phyloP scores from a whole-genome alignment of 805 yeast species.

The Candida vartiovaarae region DNA sequence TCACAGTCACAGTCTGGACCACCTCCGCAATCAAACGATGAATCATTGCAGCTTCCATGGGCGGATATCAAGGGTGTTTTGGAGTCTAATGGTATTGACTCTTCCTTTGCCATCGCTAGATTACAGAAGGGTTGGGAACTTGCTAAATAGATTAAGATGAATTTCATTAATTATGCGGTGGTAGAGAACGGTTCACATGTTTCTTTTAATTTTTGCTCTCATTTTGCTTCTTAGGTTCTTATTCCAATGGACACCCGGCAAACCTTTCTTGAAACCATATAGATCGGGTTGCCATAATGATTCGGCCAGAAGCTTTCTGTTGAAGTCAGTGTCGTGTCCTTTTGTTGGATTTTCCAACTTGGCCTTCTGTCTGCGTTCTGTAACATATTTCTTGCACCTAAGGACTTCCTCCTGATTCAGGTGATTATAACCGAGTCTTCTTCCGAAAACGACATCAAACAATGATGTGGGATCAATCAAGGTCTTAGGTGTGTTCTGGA shows the following conservation, averaged over 20 bases:
- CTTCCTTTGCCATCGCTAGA: conserved; percentile 25
- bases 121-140: conserved; percentile 35
- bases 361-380: conserved; percentile 41
- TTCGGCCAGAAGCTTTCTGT: conserved; percentile 22
- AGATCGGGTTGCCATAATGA: conserved; percentile 32
- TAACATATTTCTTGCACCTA: conserved; percentile 72
- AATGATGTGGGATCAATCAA: conserved; percentile 62
- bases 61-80: conserved; percentile 31
- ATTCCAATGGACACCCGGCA: conserved; percentile 57
- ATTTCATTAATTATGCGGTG: background rate
- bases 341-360: conserved; percentile 15
- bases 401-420: conserved; percentile 77
- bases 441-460: conserved; percentile 70
- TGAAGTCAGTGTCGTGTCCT: conserved; percentile 19
- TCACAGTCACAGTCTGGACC: background rate
- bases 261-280: conserved; percentile 34
- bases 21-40: too few relatives aligned
- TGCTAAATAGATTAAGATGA: conserved; percentile 17
- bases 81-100: conserved; percentile 27
- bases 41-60: conserved; percentile 34
- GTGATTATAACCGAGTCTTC: conserved; percentile 63
- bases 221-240: conserved; percentile 49
- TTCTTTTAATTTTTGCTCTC: conserved; percentile 32
- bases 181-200: background rate
- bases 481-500: conserved; percentile 76